Percentiles rank a stretch among this genome's conserved stretches.
Conservation (phyloP, 1,284 basidiomycete genomes). For the Irpex sp. region DNA sequence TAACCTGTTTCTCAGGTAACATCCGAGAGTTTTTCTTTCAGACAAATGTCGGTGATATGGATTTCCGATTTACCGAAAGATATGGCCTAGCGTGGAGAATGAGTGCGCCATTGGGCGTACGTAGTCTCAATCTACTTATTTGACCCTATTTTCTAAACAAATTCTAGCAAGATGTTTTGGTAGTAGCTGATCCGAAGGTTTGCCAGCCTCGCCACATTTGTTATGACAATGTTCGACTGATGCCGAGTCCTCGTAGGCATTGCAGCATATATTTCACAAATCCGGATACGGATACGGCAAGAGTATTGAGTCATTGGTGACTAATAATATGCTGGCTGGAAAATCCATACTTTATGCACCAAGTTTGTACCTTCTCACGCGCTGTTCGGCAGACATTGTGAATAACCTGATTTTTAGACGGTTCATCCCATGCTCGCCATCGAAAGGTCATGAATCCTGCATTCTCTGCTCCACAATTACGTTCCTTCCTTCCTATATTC, state of each 20-base stretch:
- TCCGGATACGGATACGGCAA: slow-evolving; percentile 24
- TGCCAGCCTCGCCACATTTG: not conserved
- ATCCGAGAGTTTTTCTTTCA: slow-evolving; percentile 17
- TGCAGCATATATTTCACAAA: slow-evolving; percentile 27
- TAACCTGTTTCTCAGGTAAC: slow-evolving; percentile 2
- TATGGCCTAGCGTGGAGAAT: slow-evolving; percentile 30
- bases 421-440: slow-evolving; percentile 22
- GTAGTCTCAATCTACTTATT: not conserved
- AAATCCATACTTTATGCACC: slow-evolving; percentile 18
- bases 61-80: slow-evolving; percentile 26
- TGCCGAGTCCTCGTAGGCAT: slow-evolving; percentile 9
- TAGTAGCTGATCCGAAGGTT: slow-evolving; percentile 22
- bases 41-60: slow-evolving; percentile 29
- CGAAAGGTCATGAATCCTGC: slow-evolving; percentile 28
- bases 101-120: slow-evolving; percentile 5
- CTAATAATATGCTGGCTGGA: slow-evolving; percentile 14
- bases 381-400: not conserved
- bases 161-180: slow-evolving; percentile 14
- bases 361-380: slow-evolving; percentile 9
- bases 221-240: not conserved
- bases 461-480: slow-evolving; percentile 20
- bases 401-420: slow-evolving; percentile 5
- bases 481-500: slow-evolving; percentile 21
- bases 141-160: not conserved
- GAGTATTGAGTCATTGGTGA: slow-evolving; percentile 6